Base-by-base conservation (phyloP, 2,329 filamentous ascomycete genomes). In the Salinomyces thailandicus region DNA sequence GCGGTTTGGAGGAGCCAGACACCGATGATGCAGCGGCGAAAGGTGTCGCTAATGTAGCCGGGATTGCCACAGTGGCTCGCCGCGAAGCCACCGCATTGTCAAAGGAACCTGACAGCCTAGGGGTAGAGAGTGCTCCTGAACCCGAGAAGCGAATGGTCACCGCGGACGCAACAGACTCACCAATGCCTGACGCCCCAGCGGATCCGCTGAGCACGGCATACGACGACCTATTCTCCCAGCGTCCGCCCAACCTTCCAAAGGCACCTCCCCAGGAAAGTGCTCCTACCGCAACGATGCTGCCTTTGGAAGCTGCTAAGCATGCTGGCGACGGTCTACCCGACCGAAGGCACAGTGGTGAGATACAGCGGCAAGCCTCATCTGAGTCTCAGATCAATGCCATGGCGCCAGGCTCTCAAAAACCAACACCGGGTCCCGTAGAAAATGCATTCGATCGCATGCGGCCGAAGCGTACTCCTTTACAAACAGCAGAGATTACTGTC, bases 401-500 rank as follows among this genome's bases (percentile, higher is more conserved):
- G 2, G 11, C 31, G 9, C 15, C 31, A 18, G 45, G 39, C 16
- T 41, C 56, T 3, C 48, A 56, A 26, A 59, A 52, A 33, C 51
- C 54, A 16, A 62, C 59, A 2, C 59, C 62, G 12, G 68, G 68
- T 29, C 52, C 67, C 0, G 62, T 80, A 16, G 69, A 72, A 35
- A 76, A 70, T 50, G 76, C 76, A 1, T 79, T 79, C 47, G 73
- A 78, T 53, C 68, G 72, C 13, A 79, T 79, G 73, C 67, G 76
- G 12, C 68, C 72, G 1, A 81, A 75, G 52, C 71, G 80, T 20
- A 62, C 71, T 2, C 70, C 72, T 1, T 62, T 70, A 18, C 77
- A 84, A 49, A 63, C 79, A 35, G 81, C 82, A 14, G 84, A 80
- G 2, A 82, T 89, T 32, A 86, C 80, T 0, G 75, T 89, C 36